Conservation (phyloP, 2,329 filamentous ascomycete genomes). For the Monilinia laxa region DNA sequence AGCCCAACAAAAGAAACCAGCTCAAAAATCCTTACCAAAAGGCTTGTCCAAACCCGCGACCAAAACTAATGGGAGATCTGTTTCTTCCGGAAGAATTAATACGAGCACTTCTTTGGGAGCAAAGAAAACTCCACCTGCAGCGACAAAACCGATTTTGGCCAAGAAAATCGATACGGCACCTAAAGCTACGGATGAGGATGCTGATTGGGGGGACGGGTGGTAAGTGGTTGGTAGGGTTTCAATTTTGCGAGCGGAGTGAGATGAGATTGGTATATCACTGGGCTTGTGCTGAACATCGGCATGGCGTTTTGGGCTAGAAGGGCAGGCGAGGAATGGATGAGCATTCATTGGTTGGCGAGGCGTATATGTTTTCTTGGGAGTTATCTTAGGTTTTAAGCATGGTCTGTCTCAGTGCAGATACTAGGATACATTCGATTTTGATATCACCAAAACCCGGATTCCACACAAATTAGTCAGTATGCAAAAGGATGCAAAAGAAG, state of each 20-base stretch:
- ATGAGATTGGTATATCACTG: neutral
- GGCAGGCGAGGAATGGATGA: neutral
- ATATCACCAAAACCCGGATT: neutral
- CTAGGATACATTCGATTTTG: constrained; percentile 9
- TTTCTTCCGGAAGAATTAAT: constrained; percentile 42
- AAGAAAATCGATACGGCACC: constrained; percentile 73
- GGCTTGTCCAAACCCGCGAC: constrained; percentile 65
- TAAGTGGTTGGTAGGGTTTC: constrained; percentile 35
- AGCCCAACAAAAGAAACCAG: constrained; percentile 71
- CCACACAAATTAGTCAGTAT: neutral
- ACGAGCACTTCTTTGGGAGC: constrained; percentile 39
- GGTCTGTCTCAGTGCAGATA: too few species aligned
- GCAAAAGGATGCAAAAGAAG: neutral
- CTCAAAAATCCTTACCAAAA: constrained; percentile 72
- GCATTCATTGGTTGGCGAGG: constrained; percentile 15
- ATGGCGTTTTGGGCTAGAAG: constrained; percentile 12
- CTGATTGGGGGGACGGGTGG: constrained; percentile 68
- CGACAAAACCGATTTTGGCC: constrained; percentile 35
- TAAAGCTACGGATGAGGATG: constrained; percentile 55
- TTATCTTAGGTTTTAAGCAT: too few species aligned
- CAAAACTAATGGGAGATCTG: constrained; percentile 34
- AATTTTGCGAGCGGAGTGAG: neutral
- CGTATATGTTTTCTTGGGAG: neutral
- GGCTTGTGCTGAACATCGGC: neutral
- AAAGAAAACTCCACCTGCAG: constrained; percentile 36